Percentiles rank a stretch among this genome's conserved stretches.
These are phyloP conservation scores for Eucalyptus sp. DNA, from an alignment of 345 rosid genomes.

Conservation along the genomic window DNA sequence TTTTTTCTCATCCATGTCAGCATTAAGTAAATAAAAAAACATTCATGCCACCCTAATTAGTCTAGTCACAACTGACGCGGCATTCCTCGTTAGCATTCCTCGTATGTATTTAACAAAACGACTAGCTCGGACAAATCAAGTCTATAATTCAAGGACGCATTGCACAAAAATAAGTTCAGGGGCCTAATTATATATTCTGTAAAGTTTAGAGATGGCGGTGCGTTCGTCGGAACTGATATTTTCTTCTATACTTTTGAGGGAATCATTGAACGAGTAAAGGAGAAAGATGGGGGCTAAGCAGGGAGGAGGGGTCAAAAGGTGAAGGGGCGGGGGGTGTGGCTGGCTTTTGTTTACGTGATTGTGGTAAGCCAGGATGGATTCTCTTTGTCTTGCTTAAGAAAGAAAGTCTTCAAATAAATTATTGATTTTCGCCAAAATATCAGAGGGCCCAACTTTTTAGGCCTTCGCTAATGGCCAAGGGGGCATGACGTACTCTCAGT, in stretches of 20 bases:
- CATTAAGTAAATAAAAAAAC: not conserved
- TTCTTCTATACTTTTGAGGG: not conserved
- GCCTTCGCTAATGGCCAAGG: conserved; percentile 32
- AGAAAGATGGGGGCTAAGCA: not conserved
- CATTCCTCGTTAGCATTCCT: not conserved
- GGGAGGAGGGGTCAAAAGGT: not conserved
- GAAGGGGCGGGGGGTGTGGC: not conserved
- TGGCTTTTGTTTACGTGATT: not conserved
- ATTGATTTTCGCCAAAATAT: not conserved
- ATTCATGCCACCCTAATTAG: not conserved
- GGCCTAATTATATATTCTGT: not conserved
- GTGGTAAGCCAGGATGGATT: not conserved
- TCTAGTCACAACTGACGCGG: not conserved
- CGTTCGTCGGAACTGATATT: not conserved
- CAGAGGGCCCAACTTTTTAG: not conserved
- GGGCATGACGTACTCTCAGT: conserved; percentile 29
- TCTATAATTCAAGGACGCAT: not conserved
- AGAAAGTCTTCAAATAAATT: not conserved
- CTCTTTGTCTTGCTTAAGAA: not conserved
- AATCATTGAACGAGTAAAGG: not conserved
- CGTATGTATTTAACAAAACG: not conserved
- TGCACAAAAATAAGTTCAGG: not conserved
- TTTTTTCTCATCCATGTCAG: not conserved
- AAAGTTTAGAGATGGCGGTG: not conserved
- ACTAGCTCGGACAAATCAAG: not conserved